phyloP scores from a whole-genome alignment of 1,139 yeast species.

The Taiozyma sp. region DNA sequence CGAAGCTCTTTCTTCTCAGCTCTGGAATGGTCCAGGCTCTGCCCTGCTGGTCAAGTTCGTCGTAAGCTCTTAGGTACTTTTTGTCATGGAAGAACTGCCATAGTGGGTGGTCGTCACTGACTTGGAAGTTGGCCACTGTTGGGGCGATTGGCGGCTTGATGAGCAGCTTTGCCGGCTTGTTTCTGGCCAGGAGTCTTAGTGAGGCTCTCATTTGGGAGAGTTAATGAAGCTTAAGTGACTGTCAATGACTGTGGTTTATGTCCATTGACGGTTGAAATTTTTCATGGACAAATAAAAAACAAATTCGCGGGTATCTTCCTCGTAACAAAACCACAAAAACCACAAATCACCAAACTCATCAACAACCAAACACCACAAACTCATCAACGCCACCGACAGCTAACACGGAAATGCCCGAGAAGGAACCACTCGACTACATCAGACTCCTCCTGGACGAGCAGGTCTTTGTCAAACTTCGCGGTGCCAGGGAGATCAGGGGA shows the following conservation, averaged over 20 bases:
- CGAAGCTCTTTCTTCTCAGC: slow-evolving; percentile 85
- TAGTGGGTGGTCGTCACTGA: slow-evolving; percentile 84
- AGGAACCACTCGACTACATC: slow-evolving; percentile 81
- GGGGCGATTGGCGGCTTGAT: slow-evolving; percentile 89
- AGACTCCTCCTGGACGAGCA: slow-evolving; percentile 83
- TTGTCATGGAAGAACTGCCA: slow-evolving; percentile 87
- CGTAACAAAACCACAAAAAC: neutral
- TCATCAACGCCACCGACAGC: too few relatives aligned
- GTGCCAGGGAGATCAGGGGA: slow-evolving; percentile 93
- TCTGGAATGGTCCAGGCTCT: slow-evolving; percentile 89
- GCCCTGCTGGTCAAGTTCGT: slow-evolving; percentile 56
- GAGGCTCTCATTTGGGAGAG: neutral
- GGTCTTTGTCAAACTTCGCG: slow-evolving; percentile 87
- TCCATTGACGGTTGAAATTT: neutral
- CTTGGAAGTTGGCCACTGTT: slow-evolving; percentile 64
- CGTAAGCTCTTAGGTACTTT: slow-evolving; percentile 52
- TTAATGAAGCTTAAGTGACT: too few relatives aligned
- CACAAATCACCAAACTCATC: neutral
- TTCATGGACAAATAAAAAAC: neutral
- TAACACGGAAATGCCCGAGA: neutral
- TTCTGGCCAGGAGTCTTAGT: slow-evolving; percentile 10
- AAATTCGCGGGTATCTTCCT: neutral
- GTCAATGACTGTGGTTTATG: neutral
- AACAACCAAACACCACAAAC: neutral
- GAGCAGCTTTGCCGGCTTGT: slow-evolving; percentile 30